A percentile compares a stretch with the other conserved stretches of the same genome.
These are phyloP conservation scores for Rhodocollybia butyracea DNA, from an alignment of 768 basidiomycete species.

Conservation along the genomic window DNA sequence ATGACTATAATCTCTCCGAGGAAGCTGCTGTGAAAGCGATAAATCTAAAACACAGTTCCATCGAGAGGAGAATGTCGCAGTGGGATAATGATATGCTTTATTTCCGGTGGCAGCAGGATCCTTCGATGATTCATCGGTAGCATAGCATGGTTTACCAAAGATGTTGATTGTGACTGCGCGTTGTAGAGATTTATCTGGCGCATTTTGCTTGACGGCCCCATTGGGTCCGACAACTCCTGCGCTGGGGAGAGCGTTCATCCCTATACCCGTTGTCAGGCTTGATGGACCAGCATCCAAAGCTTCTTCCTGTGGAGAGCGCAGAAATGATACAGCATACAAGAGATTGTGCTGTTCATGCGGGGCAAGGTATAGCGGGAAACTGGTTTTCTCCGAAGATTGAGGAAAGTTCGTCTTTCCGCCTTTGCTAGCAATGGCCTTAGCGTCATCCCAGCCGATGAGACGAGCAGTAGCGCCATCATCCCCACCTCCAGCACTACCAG, in stretches of 20 bases:
- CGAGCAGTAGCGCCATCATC: slow-evolving; percentile 44
- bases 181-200: slow-evolving; percentile 48
- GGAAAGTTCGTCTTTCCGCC: background rate
- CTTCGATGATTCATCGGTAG: slow-evolving; percentile 13
- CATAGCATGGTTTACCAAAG: slow-evolving; percentile 64
- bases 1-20: background rate
- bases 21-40: slow-evolving; percentile 23
- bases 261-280: background rate
- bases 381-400: background rate
- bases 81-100: slow-evolving; percentile 47
- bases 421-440: slow-evolving; percentile 39
- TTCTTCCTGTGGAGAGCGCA: slow-evolving; percentile 61
- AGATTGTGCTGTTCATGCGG: slow-evolving; percentile 83
- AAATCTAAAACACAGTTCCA: slow-evolving; percentile 93
- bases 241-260: slow-evolving; percentile 1
- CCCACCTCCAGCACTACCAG: slow-evolving; percentile 42
- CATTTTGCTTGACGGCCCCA: background rate
- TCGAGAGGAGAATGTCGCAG: slow-evolving; percentile 72
- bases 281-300: slow-evolving; percentile 29
- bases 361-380: slow-evolving; percentile 58
- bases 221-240: slow-evolving; percentile 11
- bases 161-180: slow-evolving; percentile 80
- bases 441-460: slow-evolving; percentile 55
- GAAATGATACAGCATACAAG: slow-evolving; percentile 84
- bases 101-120: background rate